Evolutionary conservation across 2,329 filamentous ascomycete species (phyloP).

Genomic region (Penicillium nordicum): DNA sequence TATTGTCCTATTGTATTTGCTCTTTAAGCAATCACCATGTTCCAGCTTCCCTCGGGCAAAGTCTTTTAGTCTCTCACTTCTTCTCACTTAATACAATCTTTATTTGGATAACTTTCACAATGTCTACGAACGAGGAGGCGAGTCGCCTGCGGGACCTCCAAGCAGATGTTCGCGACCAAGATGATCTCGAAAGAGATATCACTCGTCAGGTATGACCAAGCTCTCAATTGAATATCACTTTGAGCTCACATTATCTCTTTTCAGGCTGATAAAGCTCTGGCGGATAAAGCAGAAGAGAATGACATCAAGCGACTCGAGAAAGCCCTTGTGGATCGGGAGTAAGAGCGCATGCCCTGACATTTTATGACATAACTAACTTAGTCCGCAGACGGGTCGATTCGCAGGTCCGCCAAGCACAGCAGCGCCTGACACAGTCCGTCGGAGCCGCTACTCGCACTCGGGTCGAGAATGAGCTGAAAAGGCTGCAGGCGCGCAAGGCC

Average conservation of each 20-base stretch:
- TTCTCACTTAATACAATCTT: background rate
- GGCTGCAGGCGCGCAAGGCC: conserved; percentile 62
- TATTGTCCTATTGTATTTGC: background rate
- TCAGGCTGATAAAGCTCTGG: conserved; percentile 57
- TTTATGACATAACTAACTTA: conserved; percentile 1
- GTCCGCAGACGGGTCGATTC: conserved; percentile 56
- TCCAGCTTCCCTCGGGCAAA: background rate
- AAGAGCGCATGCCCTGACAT: conserved; percentile 4
- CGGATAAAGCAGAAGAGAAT: conserved; percentile 61
- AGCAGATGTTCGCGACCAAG: conserved; percentile 73
- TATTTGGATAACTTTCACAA: background rate
- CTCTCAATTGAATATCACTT: background rate
- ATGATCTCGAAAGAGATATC: conserved; percentile 87
- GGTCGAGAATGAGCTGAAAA: conserved; percentile 57
- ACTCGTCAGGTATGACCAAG: conserved; percentile 49
- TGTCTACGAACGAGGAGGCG: conserved; percentile 50
- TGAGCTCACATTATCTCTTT: background rate
- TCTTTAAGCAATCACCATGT: background rate
- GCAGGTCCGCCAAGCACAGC: conserved; percentile 60
- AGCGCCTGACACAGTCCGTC: conserved; percentile 55
- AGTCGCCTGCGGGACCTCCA: conserved; percentile 61
- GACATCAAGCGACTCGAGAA: conserved; percentile 62
- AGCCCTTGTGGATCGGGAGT: conserved; percentile 49
- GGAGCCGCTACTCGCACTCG: conserved; percentile 50
- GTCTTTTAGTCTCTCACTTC: background rate